Conservation (phyloP, 2,329 filamentous ascomycete genomes). For the Apiospora marii region DNA sequence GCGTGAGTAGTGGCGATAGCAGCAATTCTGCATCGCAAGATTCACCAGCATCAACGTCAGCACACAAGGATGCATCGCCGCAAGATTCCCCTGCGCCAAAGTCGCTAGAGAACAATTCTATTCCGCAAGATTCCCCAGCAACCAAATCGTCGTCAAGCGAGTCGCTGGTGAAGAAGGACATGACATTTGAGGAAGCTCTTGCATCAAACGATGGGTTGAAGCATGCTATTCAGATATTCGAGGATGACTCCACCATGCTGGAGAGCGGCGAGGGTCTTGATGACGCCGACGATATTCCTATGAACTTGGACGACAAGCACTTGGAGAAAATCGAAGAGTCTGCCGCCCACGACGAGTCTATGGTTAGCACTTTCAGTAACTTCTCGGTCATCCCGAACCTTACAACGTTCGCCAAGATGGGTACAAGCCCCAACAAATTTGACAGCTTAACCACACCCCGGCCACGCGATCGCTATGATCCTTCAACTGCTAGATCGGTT, state of each 20-base stretch:
- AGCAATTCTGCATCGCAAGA: background rate
- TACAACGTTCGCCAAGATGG: slow-evolving; percentile 81
- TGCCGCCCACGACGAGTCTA: slow-evolving; percentile 71
- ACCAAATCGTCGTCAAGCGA: slow-evolving; percentile 32
- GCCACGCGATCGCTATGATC: slow-evolving; percentile 43
- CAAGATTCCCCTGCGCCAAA: background rate
- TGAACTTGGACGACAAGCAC: slow-evolving; percentile 34
- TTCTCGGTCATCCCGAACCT: slow-evolving; percentile 91
- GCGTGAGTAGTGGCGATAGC: slow-evolving; percentile 9
- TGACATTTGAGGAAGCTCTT: slow-evolving; percentile 62
- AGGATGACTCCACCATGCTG: slow-evolving; percentile 51
- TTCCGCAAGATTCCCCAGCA: slow-evolving; percentile 31
- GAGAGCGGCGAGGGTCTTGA: slow-evolving; percentile 22
- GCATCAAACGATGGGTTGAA: slow-evolving; percentile 63
- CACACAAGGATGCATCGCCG: slow-evolving; percentile 1
- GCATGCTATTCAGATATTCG: slow-evolving; percentile 68
- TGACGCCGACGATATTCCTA: slow-evolving; percentile 28
- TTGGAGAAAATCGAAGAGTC: slow-evolving; percentile 42
- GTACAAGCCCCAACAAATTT: slow-evolving; percentile 68
- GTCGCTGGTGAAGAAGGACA: slow-evolving; percentile 38
- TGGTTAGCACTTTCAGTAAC: slow-evolving; percentile 85
- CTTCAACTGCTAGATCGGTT: slow-evolving; percentile 46
- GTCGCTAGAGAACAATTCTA: background rate
- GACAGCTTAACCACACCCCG: slow-evolving; percentile 48
- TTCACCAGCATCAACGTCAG: slow-evolving; percentile 25